Base-by-base conservation (phyloP, 345 rosid genomes). In the Eucalyptus cloeziana region DNA sequence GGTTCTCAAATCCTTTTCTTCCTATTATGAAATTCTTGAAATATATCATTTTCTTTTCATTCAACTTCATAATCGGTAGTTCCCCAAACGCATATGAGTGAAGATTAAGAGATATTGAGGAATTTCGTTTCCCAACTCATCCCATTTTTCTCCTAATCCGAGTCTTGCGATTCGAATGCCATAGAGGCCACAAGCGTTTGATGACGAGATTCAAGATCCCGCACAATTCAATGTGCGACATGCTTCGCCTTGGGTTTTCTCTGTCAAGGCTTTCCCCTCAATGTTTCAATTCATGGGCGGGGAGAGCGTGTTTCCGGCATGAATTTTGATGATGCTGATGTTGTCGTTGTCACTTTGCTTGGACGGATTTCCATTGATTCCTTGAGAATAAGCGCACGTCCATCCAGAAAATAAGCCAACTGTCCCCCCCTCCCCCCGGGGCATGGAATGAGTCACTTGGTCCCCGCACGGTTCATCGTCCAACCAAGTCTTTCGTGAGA, bases 51-150 rank as follows among this genome's bases (percentile, higher is more conserved):
- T n/a, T 69, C 8, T 64, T 64, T n/a, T 64, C 76, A n/a, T 64
- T 64, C 37, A n/a, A 64, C 40, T 64, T n/a, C 40, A n/a, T 64
- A 8, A 15, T 64, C 33, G 2, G 40, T 7, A n/a, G 11, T n/a
- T 64, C 76, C 3, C 40, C 40, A 16, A 4, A 15, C 1, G 3
- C 33, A n/a, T 62, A 62, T 1, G 16, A 27, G 7, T 0, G 8
- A 62, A 30, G 33, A 27, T 12, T 30, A 60, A 62, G 33, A 3
- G 33, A 62, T 62, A 62, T 62, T 13, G 69, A 62, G 33, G 33
- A 62, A 62, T 13, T 62, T 62, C 7, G 4, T 13, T 27, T 30
- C 7, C 33, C 33, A 62, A 30, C 33, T 13, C 3, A 13, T 30
- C 8, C 33, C 69, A 62, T 30, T 56, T 10, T 30, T 13, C n/a